Conservation (phyloP, 169 alveolate species). For the Plasmodium sp. region DNA sequence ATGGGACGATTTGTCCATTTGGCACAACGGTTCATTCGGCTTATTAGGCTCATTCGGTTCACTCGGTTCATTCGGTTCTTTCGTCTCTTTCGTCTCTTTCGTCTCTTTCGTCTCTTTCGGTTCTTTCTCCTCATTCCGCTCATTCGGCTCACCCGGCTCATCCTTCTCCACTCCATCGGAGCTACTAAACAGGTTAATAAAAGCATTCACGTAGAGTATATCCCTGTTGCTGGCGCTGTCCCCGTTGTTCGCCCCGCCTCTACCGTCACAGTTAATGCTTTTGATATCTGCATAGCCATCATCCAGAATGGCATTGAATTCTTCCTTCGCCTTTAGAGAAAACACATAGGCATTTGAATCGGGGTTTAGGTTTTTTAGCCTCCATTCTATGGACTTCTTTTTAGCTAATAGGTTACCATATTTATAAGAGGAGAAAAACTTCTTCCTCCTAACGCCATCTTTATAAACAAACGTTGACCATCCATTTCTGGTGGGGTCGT, state of each 20-base stretch:
- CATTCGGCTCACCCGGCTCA: neutral
- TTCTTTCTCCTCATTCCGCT: neutral
- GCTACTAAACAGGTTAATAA: conserved; percentile 18
- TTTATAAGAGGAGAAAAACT: conserved; percentile 66
- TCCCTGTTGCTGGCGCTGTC: conserved; percentile 12
- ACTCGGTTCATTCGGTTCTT: too few relatives aligned
- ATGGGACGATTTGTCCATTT: neutral
- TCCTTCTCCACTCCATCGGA: neutral
- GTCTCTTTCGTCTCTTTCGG: too few relatives aligned
- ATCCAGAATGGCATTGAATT: conserved; percentile 53
- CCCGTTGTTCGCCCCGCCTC: neutral
- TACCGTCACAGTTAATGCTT: neutral
- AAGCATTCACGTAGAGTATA: conserved; percentile 53
- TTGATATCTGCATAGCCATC: conserved; percentile 18
- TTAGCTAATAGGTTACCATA: conserved; percentile 70
- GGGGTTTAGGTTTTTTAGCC: conserved; percentile 45
- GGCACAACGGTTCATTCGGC: neutral
- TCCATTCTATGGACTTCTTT: conserved; percentile 72
- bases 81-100: too few relatives aligned
- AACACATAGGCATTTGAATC: conserved; percentile 67
- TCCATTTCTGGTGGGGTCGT: conserved; percentile 69
- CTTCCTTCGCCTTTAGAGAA: conserved; percentile 64
- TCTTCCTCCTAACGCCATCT: conserved; percentile 46
- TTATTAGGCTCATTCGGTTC: too few relatives aligned
- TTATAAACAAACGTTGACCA: conserved; percentile 75